Conservation (phyloP, 164 flowering plant species). For the Magnolia kwangsiensis region DNA sequence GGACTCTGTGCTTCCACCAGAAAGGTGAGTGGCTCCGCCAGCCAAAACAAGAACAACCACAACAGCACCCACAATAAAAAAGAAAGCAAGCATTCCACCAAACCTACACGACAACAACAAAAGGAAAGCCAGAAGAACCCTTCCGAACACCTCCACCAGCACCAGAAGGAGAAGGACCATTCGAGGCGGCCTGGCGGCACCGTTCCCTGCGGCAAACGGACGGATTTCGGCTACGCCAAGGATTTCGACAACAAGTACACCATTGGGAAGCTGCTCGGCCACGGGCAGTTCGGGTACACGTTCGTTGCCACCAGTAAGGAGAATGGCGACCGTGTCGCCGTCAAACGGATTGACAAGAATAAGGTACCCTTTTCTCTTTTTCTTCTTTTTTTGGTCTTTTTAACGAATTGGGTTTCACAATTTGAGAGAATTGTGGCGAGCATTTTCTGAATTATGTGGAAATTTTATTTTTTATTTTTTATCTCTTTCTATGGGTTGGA, state of each 20-base stretch:
- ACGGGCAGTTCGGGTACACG: slow-evolving; percentile 95
- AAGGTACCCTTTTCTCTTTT: slow-evolving; percentile 44
- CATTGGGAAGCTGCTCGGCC: slow-evolving; percentile 86
- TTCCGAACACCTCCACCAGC: neutral
- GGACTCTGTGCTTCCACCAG: slow-evolving; percentile 70
- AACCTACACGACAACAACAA: slow-evolving; percentile 6
- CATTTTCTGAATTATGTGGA: neutral
- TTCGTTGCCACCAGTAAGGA: slow-evolving; percentile 73
- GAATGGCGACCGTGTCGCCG: slow-evolving; percentile 87
- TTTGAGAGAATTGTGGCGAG: neutral
- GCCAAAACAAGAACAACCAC: slow-evolving; percentile 18
- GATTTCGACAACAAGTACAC: slow-evolving; percentile 61
- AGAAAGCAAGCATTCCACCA: slow-evolving; percentile 12
- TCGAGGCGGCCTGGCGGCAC: slow-evolving; percentile 29
- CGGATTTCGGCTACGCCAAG: slow-evolving; percentile 84
- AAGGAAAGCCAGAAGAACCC: neutral
- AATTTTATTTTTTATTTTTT: too few relatives aligned
- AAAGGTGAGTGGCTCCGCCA: slow-evolving; percentile 67
- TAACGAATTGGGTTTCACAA: neutral
- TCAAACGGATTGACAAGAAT: slow-evolving; percentile 85
- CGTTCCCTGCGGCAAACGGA: slow-evolving; percentile 78
- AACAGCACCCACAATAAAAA: slow-evolving; percentile 12
- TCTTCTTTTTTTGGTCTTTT: too few relatives aligned
- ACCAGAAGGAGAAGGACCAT: slow-evolving; percentile 21
- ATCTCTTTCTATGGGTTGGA: neutral